phyloP scores from a whole-genome alignment of 2,329 filamentous ascomycete genomes.

The Talaromyces sp. region DNA sequence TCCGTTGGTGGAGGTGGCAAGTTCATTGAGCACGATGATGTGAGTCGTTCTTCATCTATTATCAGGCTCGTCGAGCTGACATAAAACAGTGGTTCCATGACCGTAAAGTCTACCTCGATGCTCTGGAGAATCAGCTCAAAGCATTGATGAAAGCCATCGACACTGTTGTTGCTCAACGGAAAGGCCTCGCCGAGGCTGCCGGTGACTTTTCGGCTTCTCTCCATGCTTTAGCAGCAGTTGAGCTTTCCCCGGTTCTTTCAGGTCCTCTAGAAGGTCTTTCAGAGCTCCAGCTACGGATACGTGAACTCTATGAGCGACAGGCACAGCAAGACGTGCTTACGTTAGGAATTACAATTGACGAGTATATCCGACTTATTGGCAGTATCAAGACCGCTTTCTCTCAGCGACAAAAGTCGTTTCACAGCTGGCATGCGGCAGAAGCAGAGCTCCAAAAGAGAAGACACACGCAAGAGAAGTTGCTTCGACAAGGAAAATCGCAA shows the following conservation, averaged over 20 bases:
- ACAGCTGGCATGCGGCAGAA: constrained; percentile 89
- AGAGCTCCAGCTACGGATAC: constrained; percentile 88
- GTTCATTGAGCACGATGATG: constrained; percentile 96
- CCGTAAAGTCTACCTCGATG: constrained; percentile 88
- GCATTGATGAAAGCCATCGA: constrained; percentile 91
- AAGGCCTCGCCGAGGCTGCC: constrained; percentile 88
- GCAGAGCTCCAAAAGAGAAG: constrained; percentile 88
- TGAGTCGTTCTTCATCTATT: constrained; percentile 44
- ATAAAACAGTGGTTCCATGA: constrained; percentile 85
- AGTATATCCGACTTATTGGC: constrained; percentile 94
- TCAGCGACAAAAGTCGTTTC: constrained; percentile 92
- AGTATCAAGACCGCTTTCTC: constrained; percentile 90
- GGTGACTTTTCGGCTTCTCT: constrained; percentile 90
- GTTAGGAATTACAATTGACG: constrained; percentile 94
- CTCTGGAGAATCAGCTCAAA: constrained; percentile 85
- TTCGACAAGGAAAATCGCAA: constrained; percentile 90
- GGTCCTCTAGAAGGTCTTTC: constrained; percentile 87
- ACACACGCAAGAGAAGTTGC: constrained; percentile 84
- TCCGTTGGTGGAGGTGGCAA: constrained; percentile 73
- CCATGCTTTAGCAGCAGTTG: constrained; percentile 87
- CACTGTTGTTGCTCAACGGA: constrained; percentile 84
- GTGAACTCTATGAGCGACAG: constrained; percentile 92
- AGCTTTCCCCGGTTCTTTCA: constrained; percentile 83
- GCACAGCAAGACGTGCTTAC: constrained; percentile 96
- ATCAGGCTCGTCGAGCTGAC: constrained; percentile 22